These are phyloP conservation scores for Talaromyces stipitatus DNA, from an alignment of 495 filamentous ascomycete species.

Conservation along the genomic window DNA sequence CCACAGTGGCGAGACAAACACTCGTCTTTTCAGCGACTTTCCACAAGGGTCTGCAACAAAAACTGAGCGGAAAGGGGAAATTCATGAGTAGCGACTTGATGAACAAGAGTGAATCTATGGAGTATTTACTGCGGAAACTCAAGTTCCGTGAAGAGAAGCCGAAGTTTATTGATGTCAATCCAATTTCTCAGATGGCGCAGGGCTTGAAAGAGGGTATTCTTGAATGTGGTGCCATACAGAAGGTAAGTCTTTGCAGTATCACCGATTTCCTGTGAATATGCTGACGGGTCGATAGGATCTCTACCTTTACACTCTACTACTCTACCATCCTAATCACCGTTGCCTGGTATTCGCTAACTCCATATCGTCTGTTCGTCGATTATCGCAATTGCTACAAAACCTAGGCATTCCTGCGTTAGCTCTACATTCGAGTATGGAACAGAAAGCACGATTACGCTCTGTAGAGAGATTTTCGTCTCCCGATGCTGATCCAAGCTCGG, in stretches of 20 bases:
- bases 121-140: conserved; percentile 83
- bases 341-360: conserved; percentile 93
- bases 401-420: conserved; percentile 69
- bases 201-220: conserved; percentile 82
- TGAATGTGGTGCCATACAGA: conserved; percentile 87
- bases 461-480: conserved; percentile 80
- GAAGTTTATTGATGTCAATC: conserved; percentile 89
- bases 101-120: conserved; percentile 73
- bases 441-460: conserved; percentile 91
- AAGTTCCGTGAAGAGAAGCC: conserved; percentile 77
- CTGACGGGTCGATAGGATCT: conserved; percentile 57
- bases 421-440: conserved; percentile 88
- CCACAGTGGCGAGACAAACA: conserved; percentile 57
- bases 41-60: conserved; percentile 81
- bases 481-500: conserved; percentile 48
- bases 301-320: conserved; percentile 80
- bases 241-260: conserved; percentile 40
- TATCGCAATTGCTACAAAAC: conserved; percentile 77
- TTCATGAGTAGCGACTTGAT: conserved; percentile 48
- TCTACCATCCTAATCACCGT: conserved; percentile 71
- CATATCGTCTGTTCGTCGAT: conserved; percentile 81
- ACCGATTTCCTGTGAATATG: not conserved
- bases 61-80: conserved; percentile 69
- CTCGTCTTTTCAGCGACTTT: conserved; percentile 97
- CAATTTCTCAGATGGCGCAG: conserved; percentile 75